Evolutionary conservation across 2,329 filamentous ascomycete genomes (phyloP), one percentile per base, ranked within the genome.

Genomic region (Lachnellula subtilissima): DNA sequence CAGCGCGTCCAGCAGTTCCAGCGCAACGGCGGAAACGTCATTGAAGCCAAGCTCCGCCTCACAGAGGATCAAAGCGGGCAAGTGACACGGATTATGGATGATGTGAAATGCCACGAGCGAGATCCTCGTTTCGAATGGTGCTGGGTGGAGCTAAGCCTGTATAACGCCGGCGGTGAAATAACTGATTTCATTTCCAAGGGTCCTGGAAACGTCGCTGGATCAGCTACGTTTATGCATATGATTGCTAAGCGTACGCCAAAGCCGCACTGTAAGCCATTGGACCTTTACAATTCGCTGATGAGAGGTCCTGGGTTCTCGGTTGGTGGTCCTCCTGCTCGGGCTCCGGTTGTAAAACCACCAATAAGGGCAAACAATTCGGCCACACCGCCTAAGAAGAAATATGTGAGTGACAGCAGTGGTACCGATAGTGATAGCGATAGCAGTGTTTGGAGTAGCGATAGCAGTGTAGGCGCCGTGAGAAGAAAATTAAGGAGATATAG

Each of bases 91-190:
- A 12, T 67, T 2, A 58, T 67, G 53, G 62, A 65, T 28, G 61
- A 64, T 7, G 17, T 67, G 0, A 54, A 53, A 28, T 2, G 11
- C 1, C 14, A 11, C 1, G 64, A 67, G 14, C 35, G 53, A 28
- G 64, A 67, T 35, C 11, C 4, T 9, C 53, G 61, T 2, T 67
- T 67, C 32, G 62, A 65, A 48, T 67, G 64, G 64, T 57, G 49
- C 15, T 62, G 59, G 58, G 62, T 53, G 0, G 62, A 61, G 23
- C 43, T 66, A 2, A 61, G 55, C 19, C 50, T 66, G 9, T 58
- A 57, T 23, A 48, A 57, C n/a, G 37, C 53, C 4, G 17, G 14
- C 1, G 61, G 57, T 0, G 52, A 60, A n/a, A 40, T 61, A 4
- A 40, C 15, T 12, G 52, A 43, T 37, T 22, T 52, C 40, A n/a